Evolutionary conservation across 2,329 filamentous ascomycete species (phyloP), one percentile per base, ranked within the genome.

Genomic region (Myotisia sp.): DNA sequence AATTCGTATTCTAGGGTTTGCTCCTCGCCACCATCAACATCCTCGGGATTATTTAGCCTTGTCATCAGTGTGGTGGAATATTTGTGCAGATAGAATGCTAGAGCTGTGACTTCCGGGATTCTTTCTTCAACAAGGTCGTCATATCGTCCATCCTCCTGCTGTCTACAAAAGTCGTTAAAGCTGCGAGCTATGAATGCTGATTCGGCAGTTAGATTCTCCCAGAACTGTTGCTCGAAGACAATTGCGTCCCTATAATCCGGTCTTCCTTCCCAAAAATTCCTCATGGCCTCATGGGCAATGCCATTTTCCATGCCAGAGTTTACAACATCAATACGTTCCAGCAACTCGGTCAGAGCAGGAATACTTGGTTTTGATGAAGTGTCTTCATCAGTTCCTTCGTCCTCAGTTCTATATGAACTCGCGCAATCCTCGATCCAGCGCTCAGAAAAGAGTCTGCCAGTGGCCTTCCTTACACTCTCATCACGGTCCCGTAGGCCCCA

Each of bases 391-490:
- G 47, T 10, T 60, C 59, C 4, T 68, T 20, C 66, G 30, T 68
- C 68, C 19, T 70, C 70, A 6, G 69, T 62, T 24, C 73, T 71
- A 5, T 68, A 63, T 1, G 71, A 66, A 2, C 78, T 78, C 4
- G 81, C 85, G 47, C 86, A 94, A 50, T 95, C 84, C 51, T 95
- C 87, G 41, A 98, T 87, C 90, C 90, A 98, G n/a, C 84, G 74
- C 51, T 94, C 86, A 41, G 80, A 76, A 61, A 98, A 98, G 5
- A 95, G 66, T 29, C 82, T 78, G 5, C 81, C 84, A 3, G 90
- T 82, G 6, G 87, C 87, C 54, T 93, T 92, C 34, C 86, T 76
- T 8, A 98, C 90, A 46, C 80, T 84, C 45, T 95, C 87, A 45
- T 98, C 90, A 55, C 90, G 74, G 54, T 98, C 90, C 24, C 86